Evolutionary conservation across 2,329 filamentous ascomycete genomes (phyloP), one percentile per base, ranked within the genome.

Genomic region (Trichoderma koningiopsis): DNA sequence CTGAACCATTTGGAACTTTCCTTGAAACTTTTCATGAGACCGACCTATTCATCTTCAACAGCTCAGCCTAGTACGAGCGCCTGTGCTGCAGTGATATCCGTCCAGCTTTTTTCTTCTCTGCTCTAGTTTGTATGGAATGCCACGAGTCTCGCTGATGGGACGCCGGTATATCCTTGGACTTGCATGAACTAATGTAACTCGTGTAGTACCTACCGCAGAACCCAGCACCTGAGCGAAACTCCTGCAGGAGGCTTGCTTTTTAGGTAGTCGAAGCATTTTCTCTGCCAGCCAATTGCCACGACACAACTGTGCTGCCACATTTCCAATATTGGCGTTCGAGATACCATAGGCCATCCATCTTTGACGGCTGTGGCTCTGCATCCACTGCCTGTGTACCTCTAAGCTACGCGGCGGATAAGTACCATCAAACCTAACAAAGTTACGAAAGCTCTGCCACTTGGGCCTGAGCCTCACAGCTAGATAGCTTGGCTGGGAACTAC

Each of bases 181-280:
- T 69, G 68, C 68, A 69, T 64, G 65, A 68, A 68, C 57, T 68
- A 68, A 68, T 55, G 62, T 65, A 65, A 65, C 62, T 65, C 33
- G 62, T 31, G 62, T 65, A 64, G 62, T 29, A 65, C 27, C 49
- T 65, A 65, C 62, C 27, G 52, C 56, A 33, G 55, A 33, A 68
- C 56, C 56, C 47, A 68, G 65, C 29, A 52, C 47, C 60, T 53
- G 53, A 65, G 60, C 37, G 22, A 53, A 57, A 35, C 60, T 40
- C 37, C 56, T 69, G 65, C 65, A 68, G 43, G 57, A 68, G 57
- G 47, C 65, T 65, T 56, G 62, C 52, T 52, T 33, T 22, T 65
- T 43, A 56, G 35, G 62, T 57, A 57, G 47, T 63, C 29, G 52
- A 64, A 64, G 52, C n/a, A 58, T 35, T 57, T 22, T 22, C 31